Conservation (phyloP, 129 eudicot genomes). For the Lactuca sativa region DNA sequence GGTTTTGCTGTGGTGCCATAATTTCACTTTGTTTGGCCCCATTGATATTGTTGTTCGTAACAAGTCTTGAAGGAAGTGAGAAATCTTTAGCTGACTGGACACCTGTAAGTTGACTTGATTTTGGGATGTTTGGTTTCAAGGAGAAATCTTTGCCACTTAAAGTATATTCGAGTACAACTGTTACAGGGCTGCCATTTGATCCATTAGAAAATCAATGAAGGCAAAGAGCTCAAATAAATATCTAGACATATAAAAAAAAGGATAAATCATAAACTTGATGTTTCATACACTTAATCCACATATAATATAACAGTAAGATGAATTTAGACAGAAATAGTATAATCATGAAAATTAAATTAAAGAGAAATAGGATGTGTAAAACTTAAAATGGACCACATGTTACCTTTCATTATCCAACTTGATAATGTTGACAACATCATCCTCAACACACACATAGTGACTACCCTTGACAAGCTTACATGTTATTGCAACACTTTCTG, state of each 20-base stretch:
- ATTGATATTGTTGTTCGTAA: conserved; percentile 20
- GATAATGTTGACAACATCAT: conserved; percentile 86
- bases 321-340: conserved; percentile 11
- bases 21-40: too few relatives aligned
- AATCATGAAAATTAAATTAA: neutral
- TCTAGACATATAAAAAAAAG: neutral
- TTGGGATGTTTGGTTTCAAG: conserved; percentile 54
- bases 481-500: conserved; percentile 83
- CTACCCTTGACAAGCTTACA: conserved; percentile 93
- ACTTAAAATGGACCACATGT: neutral
- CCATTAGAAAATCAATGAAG: conserved; percentile 90
- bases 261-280: too few relatives aligned
- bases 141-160: conserved; percentile 67
- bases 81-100: conserved; percentile 39
- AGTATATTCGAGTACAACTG: conserved; percentile 78
- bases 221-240: conserved; percentile 9
- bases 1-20: too few relatives aligned
- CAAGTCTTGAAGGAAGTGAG: conserved; percentile 33
- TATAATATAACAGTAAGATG: neutral
- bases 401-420: conserved; percentile 84
- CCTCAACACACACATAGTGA: conserved; percentile 93
- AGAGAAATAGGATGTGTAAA: neutral
- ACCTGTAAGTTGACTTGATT: conserved; percentile 47
- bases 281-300: too few relatives aligned
- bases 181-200: conserved; percentile 98